Conservation (phyloP, 2,329 filamentous ascomycete species). For the Fusarium napiforme region DNA sequence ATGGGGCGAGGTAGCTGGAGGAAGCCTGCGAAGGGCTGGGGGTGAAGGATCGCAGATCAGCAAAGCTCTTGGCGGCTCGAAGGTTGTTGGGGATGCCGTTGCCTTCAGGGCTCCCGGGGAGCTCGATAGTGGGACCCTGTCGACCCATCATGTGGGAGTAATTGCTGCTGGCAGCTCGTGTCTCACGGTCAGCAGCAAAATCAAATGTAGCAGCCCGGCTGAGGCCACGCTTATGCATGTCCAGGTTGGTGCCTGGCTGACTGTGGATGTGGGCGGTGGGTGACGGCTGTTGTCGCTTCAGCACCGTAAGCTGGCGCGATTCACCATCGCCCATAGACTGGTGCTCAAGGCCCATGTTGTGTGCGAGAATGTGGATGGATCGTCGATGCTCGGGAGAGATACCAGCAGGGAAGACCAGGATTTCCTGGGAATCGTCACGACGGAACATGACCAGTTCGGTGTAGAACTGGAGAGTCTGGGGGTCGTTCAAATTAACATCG, state of each 20-base stretch:
- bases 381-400: conserved; percentile 86
- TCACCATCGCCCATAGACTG: conserved; percentile 89
- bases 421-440: conserved; percentile 79
- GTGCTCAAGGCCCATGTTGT: conserved; percentile 93
- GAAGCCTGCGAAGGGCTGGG: conserved; percentile 89
- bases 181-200: conserved; percentile 84
- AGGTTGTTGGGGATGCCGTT: conserved; percentile 78
- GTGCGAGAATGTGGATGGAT: conserved; percentile 91
- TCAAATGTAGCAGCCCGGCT: conserved; percentile 98
- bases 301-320: conserved; percentile 89
- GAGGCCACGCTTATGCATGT: conserved; percentile 83
- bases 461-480: conserved; percentile 86
- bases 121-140: conserved; percentile 85
- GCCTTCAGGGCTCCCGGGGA: conserved; percentile 80
- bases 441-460: conserved; percentile 91
- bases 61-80: conserved; percentile 94
- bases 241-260: conserved; percentile 72
- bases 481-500: conserved; percentile 92
- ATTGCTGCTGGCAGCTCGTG: conserved; percentile 71
- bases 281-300: conserved; percentile 70
- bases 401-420: conserved; percentile 83
- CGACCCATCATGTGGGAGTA: conserved; percentile 79
- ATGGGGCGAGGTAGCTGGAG: conserved; percentile 74
- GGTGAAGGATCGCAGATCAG: conserved; percentile 93
- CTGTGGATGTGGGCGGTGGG: conserved; percentile 67